Percentiles rank a stretch among this genome's conserved stretches.
Conservation (phyloP, 1,139 yeast genomes). For the Saccharomycopsis hybrid region DNA sequence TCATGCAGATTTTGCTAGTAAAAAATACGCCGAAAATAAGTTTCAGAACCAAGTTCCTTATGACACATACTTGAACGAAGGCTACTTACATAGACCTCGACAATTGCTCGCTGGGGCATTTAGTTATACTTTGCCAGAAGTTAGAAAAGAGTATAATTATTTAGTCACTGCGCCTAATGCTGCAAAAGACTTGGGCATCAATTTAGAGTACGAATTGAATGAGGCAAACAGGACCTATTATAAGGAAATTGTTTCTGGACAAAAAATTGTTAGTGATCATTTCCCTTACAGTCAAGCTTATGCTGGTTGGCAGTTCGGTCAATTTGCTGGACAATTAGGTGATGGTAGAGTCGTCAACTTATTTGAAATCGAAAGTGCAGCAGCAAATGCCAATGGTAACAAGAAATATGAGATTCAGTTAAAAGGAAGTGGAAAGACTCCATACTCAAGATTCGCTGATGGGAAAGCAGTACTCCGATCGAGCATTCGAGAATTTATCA, state of each 20-base stretch:
- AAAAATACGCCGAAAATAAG: slow-evolving; percentile 6
- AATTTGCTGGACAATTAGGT: slow-evolving; percentile 94
- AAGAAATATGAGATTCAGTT: slow-evolving; percentile 62
- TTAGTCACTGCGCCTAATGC: slow-evolving; percentile 59
- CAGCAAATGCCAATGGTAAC: slow-evolving; percentile 12
- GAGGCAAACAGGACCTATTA: slow-evolving; percentile 39
- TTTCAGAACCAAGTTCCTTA: slow-evolving; percentile 10
- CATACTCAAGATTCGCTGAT: slow-evolving; percentile 91
- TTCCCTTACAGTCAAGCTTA: slow-evolving; percentile 87
- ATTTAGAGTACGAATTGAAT: slow-evolving; percentile 27
- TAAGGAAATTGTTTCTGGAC: slow-evolving; percentile 58
- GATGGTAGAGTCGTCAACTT: slow-evolving; percentile 87
- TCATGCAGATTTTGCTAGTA: slow-evolving; percentile 1
- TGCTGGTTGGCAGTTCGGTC: slow-evolving; percentile 96
- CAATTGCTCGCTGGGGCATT: slow-evolving; percentile 58
- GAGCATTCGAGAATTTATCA: slow-evolving; percentile 79
- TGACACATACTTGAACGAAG: slow-evolving; percentile 26
- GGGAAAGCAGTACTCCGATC: slow-evolving; percentile 92
- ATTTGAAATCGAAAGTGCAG: slow-evolving; percentile 59
- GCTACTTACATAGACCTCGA: slow-evolving; percentile 50
- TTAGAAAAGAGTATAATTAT: slow-evolving; percentile 46
- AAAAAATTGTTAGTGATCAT: slow-evolving; percentile 39
- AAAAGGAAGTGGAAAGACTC: slow-evolving; percentile 90
- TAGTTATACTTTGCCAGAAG: slow-evolving; percentile 64
- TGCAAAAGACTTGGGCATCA: slow-evolving; percentile 52